Evolutionary conservation across 2,329 filamentous ascomycete species (phyloP), one percentile per base, ranked within the genome.

Genomic region (Xylariaceae sp.): DNA sequence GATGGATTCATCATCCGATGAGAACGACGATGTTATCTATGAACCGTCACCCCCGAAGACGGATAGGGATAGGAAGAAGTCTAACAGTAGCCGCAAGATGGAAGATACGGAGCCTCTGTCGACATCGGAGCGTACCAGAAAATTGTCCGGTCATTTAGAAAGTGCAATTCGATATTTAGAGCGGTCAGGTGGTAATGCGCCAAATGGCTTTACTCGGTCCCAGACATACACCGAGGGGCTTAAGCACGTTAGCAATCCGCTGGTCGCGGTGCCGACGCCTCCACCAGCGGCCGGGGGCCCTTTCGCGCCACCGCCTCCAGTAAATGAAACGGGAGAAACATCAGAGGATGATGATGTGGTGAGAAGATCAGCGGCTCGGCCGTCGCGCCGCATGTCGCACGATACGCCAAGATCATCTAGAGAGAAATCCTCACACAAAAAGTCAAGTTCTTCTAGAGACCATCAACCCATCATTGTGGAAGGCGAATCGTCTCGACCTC

Each of bases 381-480:
- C 54, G 13, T 57, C 57, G 3, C 66, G 66, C 19, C 63, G 64
- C 39, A 63, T 61, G 64, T 68, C 67, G 7, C 60, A 67, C 15
- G 67, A 69, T 7, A 61, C 62, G 1, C 57, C 62, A 4, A 59
- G 61, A 18, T 65, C 63, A 39, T 63, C 66, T 8, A 63, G 61
- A 40, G 66, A 68, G 42, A 69, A 69, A 49, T 57, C 66, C 2
- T 60, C 61, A 6, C 61, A 65, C 49, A 67, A 66, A 55, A 68
- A 67, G 42, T 56, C 57, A 21, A 51, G 56, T 5, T 57, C 60
- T 5, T 58, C 60, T 40, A 57, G 62, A 51, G 59, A 61, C 34
- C 53, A 54, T 43, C 59, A 65, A 21, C 58, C 64, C 9, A 59
- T 64, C 32, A 57, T 64, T 32, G 54, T 63, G 8, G 62, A 65